Percentiles rank a stretch among this genome's conserved stretches.
Evolutionary conservation across 352 stramenopile species (phyloP).

Genomic region (Phytophthora constricta): DNA sequence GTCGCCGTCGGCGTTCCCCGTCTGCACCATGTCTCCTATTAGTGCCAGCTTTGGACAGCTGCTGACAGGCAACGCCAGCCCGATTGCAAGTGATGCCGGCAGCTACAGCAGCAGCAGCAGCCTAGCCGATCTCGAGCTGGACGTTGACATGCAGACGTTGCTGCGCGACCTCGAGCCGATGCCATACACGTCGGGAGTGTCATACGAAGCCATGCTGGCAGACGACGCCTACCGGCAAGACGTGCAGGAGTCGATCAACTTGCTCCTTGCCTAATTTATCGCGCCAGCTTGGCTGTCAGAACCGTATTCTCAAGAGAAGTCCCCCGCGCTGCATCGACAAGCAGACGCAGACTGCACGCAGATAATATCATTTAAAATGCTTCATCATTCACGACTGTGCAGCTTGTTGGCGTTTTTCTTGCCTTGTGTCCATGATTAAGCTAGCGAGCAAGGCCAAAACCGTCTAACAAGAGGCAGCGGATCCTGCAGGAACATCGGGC

Average conservation of each 20-base stretch:
- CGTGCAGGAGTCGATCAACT: conserved; percentile 56
- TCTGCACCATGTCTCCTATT: conserved; percentile 31
- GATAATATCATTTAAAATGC: conserved; percentile 43
- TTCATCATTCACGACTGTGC: neutral
- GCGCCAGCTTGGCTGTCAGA: conserved; percentile 28
- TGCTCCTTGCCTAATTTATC: conserved; percentile 64
- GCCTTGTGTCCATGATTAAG: neutral
- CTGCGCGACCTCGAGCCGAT: conserved; percentile 49
- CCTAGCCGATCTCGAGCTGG: conserved; percentile 19
- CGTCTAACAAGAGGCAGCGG: too few species aligned
- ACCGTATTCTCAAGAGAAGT: conserved; percentile 35
- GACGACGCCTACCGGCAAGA: conserved; percentile 64
- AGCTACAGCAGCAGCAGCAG: too few species aligned
- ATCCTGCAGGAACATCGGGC: too few species aligned
- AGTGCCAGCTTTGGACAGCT: conserved; percentile 35
- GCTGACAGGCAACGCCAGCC: conserved; percentile 33
- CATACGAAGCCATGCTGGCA: conserved; percentile 46
- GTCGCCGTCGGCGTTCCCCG: conserved; percentile 42
- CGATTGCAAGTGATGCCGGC: conserved; percentile 34
- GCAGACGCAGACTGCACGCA: conserved; percentile 28
- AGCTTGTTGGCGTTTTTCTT: too few species aligned
- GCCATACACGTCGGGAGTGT: conserved; percentile 52
- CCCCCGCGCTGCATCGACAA: conserved; percentile 4
- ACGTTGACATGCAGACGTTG: conserved; percentile 40
- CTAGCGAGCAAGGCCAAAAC: too few species aligned